These are phyloP conservation scores for Talinum fruticosum DNA, from an alignment of 148 eudicot genomes.

Conservation along the genomic window DNA sequence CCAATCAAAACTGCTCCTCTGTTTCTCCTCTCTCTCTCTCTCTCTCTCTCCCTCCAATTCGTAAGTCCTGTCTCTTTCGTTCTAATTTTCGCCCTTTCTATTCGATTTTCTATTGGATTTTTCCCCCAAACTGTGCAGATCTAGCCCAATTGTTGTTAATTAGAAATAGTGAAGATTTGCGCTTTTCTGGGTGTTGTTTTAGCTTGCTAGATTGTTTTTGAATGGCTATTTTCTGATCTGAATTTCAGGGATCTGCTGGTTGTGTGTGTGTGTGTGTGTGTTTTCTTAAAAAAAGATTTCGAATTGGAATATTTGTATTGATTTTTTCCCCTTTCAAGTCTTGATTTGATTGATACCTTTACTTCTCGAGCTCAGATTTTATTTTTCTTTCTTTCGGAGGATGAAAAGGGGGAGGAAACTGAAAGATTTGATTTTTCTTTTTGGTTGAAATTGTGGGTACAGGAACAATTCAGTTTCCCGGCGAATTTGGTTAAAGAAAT, in stretches of 20 bases:
- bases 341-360: conserved; percentile 27
- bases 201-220: neutral
- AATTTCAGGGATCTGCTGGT: conserved; percentile 40
- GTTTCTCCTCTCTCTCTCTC: conserved; percentile 6
- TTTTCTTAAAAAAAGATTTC: too few relatives aligned
- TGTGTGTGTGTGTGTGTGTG: too few relatives aligned
- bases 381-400: neutral
- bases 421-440: neutral
- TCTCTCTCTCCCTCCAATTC: conserved; percentile 37
- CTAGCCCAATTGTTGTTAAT: conserved; percentile 27
- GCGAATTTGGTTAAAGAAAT: neutral
- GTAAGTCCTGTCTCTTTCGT: conserved; percentile 46
- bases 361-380: neutral
- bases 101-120: neutral
- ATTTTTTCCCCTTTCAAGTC: conserved; percentile 20
- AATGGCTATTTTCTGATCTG: conserved; percentile 29
- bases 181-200: neutral
- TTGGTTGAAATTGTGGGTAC: conserved; percentile 9
- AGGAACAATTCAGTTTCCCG: conserved; percentile 4
- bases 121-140: conserved; percentile 21
- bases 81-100: conserved; percentile 5
- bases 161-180: neutral
- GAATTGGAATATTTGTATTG: conserved; percentile 8
- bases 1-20: conserved; percentile 25
- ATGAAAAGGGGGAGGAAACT: conserved; percentile 2